phyloP scores from a whole-genome alignment of 257 asterid genomes.

The Voacanga thouarsii region DNA sequence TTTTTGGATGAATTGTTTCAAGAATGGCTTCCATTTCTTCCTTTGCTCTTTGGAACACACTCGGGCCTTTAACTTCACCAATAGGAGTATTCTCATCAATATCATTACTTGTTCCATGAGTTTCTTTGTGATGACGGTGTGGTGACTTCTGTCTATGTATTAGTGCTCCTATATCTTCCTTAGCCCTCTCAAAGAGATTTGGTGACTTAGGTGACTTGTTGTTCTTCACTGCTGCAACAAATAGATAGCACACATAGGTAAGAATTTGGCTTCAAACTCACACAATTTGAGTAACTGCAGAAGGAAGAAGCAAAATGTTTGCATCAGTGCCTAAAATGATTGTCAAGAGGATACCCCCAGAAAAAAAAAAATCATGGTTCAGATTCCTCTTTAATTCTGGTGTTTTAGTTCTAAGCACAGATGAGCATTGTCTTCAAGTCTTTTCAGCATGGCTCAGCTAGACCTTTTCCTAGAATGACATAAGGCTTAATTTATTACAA shows the following conservation, averaged over 20 bases:
- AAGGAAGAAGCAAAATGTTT: neutral
- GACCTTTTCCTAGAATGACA: neutral
- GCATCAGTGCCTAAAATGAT: neutral
- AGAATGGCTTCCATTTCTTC: conserved; percentile 79
- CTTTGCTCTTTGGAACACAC: conserved; percentile 75
- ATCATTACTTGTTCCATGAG: conserved; percentile 68
- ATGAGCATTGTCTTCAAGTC: neutral
- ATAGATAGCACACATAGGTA: neutral
- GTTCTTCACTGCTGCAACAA: conserved; percentile 31
- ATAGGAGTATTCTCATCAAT: conserved; percentile 54
- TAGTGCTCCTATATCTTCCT: conserved; percentile 33
- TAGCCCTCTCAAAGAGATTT: conserved; percentile 16
- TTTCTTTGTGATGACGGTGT: conserved; percentile 54
- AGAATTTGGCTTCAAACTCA: neutral
- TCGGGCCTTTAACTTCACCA: conserved; percentile 62
- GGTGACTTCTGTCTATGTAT: conserved; percentile 26
- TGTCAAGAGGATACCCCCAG: neutral
- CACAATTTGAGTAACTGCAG: neutral
- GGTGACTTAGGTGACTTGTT: conserved; percentile 23
- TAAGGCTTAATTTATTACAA: neutral
- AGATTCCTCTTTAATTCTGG: neutral
- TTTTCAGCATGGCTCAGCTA: neutral
- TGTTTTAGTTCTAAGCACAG: neutral
- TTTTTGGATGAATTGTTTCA: conserved; percentile 52
- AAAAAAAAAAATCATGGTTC: neutral